Base-by-base conservation (phyloP, 2,329 filamentous ascomycete species). In the Colletotrichum eleusines region DNA sequence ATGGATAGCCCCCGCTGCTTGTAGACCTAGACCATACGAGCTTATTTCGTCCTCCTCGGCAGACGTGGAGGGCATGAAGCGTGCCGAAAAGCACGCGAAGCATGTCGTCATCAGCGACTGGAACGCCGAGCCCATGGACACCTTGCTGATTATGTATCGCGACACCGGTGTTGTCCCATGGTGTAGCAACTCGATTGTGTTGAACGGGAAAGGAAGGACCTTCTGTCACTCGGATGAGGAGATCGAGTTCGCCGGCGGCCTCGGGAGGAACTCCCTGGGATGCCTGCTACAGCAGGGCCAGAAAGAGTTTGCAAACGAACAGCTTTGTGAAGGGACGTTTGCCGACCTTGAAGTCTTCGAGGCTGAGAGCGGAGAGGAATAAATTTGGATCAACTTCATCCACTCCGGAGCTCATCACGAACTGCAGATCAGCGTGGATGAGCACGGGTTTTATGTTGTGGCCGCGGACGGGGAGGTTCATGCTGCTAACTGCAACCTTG, bases 371-470 rank as follows among this genome's bases (percentile, higher is more conserved):
- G 67, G 63, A 4, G 57, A 70, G 33, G 67, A 70, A 14, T 70
- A 57, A 42, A 57, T 67, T n/a, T 70, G 63, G 63, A 70, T 70
- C 57, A 70, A 70, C 55, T 70, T 66, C n/a, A 70, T 70, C 20
- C 67, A 70, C 35, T 70, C 67, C 9, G 63, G 67, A 0, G 67
- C 67, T 9, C 67, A 70, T n/a, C 63, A 70, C 0, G 67, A 70
- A 48, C 42, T 67, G 23, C 67, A 70, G 42, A 70, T 70, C 8
- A 70, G 67, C 42, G 67, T 70, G 0, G 67, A 70, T 20, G 63
- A 70, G 50, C 67, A 70, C 38, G 67, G 67, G 6, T 67, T 70
- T 5, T 70, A 70, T 18, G 63, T 70, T 9, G 28, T 67, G 3
- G 67, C 63, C 3, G 67, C 67, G 1, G 63, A 70, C 11, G 63